Conservation (phyloP, 2,329 filamentous ascomycete genomes). For the Fusarium nodosum region DNA sequence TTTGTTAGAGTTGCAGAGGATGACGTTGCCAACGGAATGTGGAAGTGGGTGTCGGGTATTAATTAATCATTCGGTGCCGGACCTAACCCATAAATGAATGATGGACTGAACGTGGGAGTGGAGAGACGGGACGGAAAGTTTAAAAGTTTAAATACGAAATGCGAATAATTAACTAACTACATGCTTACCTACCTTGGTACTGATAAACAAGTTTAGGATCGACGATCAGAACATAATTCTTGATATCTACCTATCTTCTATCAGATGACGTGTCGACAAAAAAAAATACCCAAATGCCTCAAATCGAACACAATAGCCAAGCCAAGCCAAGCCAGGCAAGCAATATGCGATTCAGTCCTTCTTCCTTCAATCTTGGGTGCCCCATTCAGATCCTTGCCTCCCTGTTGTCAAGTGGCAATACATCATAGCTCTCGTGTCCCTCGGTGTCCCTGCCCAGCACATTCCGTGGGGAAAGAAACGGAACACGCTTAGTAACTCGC, state of each 20-base stretch:
- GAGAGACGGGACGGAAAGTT: neutral
- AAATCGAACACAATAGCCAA: neutral
- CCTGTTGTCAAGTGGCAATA: conserved; percentile 15
- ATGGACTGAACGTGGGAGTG: neutral
- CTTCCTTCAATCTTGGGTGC: conserved; percentile 1
- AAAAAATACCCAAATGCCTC: neutral
- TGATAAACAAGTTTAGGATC: neutral
- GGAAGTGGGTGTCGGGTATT: neutral
- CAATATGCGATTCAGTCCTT: neutral
- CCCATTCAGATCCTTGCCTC: conserved; percentile 3
- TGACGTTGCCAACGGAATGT: conserved; percentile 1
- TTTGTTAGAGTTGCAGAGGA: neutral
- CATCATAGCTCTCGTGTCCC: conserved; percentile 2
- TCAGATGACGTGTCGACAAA: neutral
- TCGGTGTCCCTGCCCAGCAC: too few species aligned
- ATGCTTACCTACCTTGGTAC: too few species aligned
- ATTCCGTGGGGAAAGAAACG: conserved; percentile 50
- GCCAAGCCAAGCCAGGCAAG: neutral
- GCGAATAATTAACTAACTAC: conserved; percentile 11
- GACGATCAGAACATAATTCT: neutral
- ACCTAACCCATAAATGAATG: too few species aligned
- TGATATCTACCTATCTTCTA: neutral
- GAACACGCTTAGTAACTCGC: conserved; percentile 54
- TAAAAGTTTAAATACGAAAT: conserved; percentile 33
- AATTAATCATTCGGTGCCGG: neutral